Conservation (phyloP, 75 land plant species). For the Larix kaempferi region DNA sequence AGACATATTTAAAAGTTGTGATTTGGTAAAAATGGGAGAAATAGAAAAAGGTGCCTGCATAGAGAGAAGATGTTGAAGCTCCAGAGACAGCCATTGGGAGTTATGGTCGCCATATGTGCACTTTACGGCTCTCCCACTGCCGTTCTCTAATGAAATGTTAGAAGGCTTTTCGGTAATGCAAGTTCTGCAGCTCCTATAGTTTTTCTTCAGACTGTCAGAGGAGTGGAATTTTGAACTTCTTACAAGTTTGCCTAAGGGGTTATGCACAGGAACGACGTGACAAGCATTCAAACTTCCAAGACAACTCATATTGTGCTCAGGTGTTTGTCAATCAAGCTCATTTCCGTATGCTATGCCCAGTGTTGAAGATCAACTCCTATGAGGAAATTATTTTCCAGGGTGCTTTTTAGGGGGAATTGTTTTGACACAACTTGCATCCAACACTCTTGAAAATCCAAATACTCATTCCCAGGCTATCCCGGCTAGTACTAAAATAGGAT, state of each 20-base stretch:
- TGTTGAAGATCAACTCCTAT: too few relatives aligned
- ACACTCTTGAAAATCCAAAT: too few relatives aligned
- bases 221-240: neutral
- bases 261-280: neutral
- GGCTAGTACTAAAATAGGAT: too few relatives aligned
- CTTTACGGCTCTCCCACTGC: neutral
- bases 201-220: neutral
- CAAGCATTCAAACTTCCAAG: too few relatives aligned
- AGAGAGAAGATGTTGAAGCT: constrained; percentile 7
- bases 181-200: neutral
- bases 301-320: too few relatives aligned
- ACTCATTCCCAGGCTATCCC: too few relatives aligned
- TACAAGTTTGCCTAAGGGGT: neutral
- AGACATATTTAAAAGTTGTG: neutral
- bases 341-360: too few relatives aligned
- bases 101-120: constrained; percentile 7
- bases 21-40: neutral
- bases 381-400: too few relatives aligned
- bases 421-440: too few relatives aligned
- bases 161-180: neutral
- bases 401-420: too few relatives aligned
- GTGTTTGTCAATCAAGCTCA: too few relatives aligned
- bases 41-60: neutral
- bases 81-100: constrained; percentile 5
- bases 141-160: neutral